These are phyloP conservation scores for Cicer bijugum DNA, from an alignment of 306 rosid species.

Conservation along the genomic window DNA sequence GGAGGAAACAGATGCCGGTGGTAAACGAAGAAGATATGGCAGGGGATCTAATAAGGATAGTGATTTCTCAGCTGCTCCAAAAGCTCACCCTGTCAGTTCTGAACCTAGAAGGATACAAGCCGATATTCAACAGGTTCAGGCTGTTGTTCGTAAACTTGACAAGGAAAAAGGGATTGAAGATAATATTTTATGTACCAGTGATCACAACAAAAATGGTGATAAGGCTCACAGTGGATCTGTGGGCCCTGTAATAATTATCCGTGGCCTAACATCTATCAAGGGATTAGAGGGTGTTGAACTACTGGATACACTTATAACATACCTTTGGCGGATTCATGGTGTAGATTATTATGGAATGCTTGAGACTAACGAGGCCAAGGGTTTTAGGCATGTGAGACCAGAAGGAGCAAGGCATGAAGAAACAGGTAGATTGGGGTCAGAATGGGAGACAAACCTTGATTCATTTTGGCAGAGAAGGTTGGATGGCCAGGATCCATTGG, in stretches of 20 bases:
- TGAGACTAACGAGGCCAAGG: slow-evolving; percentile 82
- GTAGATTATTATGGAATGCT: slow-evolving; percentile 93
- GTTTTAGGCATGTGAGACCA: slow-evolving; percentile 88
- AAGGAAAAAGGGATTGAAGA: slow-evolving; percentile 86
- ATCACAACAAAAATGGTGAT: slow-evolving; percentile 71
- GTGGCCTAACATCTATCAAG: slow-evolving; percentile 87
- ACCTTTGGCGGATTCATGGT: slow-evolving; percentile 96
- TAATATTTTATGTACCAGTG: slow-evolving; percentile 71
- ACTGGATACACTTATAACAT: slow-evolving; percentile 86
- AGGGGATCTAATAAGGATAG: slow-evolving; percentile 74
- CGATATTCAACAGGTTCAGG: slow-evolving; percentile 82
- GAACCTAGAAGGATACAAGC: slow-evolving; percentile 78
- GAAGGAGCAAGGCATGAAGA: slow-evolving; percentile 64
- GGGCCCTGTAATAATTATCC: slow-evolving; percentile 84
- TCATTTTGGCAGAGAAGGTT: slow-evolving; percentile 83
- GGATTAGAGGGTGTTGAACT: slow-evolving; percentile 96
- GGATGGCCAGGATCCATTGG: slow-evolving; percentile 91
- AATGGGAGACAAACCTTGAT: slow-evolving; percentile 91
- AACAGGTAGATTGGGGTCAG: slow-evolving; percentile 60
- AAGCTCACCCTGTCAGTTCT: slow-evolving; percentile 80
- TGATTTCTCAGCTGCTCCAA: slow-evolving; percentile 84
- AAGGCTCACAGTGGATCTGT: slow-evolving; percentile 76
- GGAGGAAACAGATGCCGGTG: slow-evolving; percentile 77
- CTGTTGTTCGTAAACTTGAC: slow-evolving; percentile 89
- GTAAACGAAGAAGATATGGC: slow-evolving; percentile 79